Evolutionary conservation across 1,284 basidiomycete genomes (phyloP), one percentile per base, ranked within the genome.

Genomic region (Vanrija pseudolonga): DNA sequence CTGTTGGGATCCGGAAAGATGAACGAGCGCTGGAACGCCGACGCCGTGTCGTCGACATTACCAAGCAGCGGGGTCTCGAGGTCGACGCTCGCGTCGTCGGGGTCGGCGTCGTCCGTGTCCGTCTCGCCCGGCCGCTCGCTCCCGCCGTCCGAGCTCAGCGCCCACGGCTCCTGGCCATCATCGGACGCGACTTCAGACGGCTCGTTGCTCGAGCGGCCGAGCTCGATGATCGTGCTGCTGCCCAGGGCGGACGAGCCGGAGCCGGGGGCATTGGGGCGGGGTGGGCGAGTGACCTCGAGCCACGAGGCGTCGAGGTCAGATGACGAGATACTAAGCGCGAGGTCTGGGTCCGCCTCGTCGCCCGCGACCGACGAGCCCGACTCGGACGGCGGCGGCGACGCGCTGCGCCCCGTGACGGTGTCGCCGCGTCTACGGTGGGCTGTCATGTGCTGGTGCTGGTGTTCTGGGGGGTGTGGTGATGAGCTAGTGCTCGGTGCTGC

Each of bases 1-100:
- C 41, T 45, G 43, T 45, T 53, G 5, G 58, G 58, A 47, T 60
- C 58, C 18, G 58, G 58, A 47, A 60, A 60, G 52, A 60, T 57
- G 50, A 54, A 56, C 6, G 51, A 51, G 19, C 50, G 50, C 40
- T 56, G 50, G 47, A 60, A 60, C 18, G n/a, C 32, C 45, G 23
- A 20, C 20, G 37, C 53, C 42, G 1, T 14, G 5, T 49, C 51
- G 36, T 32, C 45, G 14, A 9, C 12, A 5, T 12, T 14, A 14
- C 32, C 32, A 14, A 49, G 9, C 3, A 22, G 18, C 9, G 38
- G 47, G 6, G 38, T 41, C 28, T 44, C 46, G 32, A 42, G 38
- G 38, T 44, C 40, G n/a, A 45, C 47, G 23, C 49, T 32, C 32
- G 32, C 41, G 22, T 45, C 39, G 4, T 22, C 15, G 6, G 43